phyloP scores from a whole-genome alignment of 2,329 filamentous ascomycete species.

The Colletotrichum sp. region DNA sequence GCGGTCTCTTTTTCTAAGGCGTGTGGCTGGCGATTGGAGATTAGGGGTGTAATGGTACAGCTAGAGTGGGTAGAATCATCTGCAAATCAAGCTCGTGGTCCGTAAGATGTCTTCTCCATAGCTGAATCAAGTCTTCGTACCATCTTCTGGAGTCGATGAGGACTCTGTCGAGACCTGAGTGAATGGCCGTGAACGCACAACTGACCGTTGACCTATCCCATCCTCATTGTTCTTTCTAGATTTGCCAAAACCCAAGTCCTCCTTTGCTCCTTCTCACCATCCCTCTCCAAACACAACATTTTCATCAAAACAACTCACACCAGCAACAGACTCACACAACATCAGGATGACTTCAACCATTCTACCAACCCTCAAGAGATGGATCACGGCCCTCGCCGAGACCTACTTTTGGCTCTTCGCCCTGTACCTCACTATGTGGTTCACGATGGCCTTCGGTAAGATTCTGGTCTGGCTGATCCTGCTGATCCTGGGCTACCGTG shows the following conservation, averaged over 20 bases:
- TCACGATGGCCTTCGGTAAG: not conserved
- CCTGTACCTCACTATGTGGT: not conserved
- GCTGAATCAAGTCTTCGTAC: not conserved
- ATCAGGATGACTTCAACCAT: not conserved
- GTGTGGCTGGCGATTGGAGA: not conserved
- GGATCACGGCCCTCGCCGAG: not conserved
- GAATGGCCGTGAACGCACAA: not conserved
- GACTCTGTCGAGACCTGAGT: not conserved
- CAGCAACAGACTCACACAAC: not conserved
- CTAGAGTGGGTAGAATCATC: not conserved
- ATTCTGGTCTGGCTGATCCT: not conserved
- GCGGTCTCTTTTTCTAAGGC: not conserved
- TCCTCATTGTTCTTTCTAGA: not conserved
- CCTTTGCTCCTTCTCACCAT: not conserved
- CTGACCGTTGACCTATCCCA: accelerated
- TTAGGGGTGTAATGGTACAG: not conserved
- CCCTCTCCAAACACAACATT: not conserved
- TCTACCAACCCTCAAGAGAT: not conserved
- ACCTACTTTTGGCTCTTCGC: not conserved
- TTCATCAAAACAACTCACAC: not conserved
- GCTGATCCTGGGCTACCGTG: not conserved
- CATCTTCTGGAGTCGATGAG: not conserved
- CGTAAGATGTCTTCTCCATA: not conserved
- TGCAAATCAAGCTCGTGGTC: accelerated
- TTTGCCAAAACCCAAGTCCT: not conserved